Base-by-base conservation (phyloP, 345 rosid genomes). In the Lepidium didymum region DNA sequence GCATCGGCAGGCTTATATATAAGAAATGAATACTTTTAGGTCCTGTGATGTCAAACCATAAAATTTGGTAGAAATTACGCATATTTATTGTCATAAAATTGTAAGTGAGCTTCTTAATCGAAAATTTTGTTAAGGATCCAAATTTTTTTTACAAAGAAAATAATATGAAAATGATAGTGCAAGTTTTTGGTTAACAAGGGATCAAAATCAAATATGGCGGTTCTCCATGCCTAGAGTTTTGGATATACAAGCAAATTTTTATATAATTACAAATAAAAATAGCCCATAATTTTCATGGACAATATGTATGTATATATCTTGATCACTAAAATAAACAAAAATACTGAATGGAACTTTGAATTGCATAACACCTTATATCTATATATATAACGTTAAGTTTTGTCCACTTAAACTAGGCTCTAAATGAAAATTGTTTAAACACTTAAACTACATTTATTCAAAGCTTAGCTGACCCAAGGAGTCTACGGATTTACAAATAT, bases 201-300 rank as follows among this genome's bases (percentile, higher is more conserved):
- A 19, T 46, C 65, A 57, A 52, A 68, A 37, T 16, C 57, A 47
- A 23, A 50, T 27, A 69, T 60, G 50, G 12, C 25, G 36, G 23
- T 50, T 69, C 33, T 29, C 46, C 56, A 53, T 70, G 31, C 62
- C 62, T 23, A 52, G 38, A 70, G 4, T 52, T 62, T 33, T 42
- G 68, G 75, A 70, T 62, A 42, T 62, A 60, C 6, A 60, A 34
- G 27, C 44, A 67, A 34, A 13, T 31, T 15, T 29, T 1, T 29
- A 12, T 16, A 14, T 9, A 8, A 35, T 21, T 21, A 45, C 42
- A 42, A 42, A 33, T 31, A 13, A 5, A 16, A 31, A 16, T 5
- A 55, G 14, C 37, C 72, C 45, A 13, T 18, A 61, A n/a, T 34
- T 56, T 45, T 57, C 52, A 59, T 50, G 8, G 51, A 59, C 18